Evolutionary conservation across 2,329 filamentous ascomycete species (phyloP).

Genomic region (Akanthomyces lecanii): DNA sequence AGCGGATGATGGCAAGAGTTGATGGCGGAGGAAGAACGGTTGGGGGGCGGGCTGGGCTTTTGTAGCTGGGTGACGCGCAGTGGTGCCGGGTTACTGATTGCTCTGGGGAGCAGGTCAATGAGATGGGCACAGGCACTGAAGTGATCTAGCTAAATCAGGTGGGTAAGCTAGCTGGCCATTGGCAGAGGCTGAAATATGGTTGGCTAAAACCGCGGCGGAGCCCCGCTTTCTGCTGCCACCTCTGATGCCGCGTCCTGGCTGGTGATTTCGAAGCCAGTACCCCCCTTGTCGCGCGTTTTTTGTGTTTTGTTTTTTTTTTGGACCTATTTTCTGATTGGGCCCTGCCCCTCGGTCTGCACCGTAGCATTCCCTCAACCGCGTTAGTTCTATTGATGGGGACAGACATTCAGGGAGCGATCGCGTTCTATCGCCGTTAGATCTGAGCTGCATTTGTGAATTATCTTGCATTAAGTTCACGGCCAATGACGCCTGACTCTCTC

Average conservation of each 20-base stretch:
- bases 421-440: conserved; percentile 16
- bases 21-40: conserved; percentile 44
- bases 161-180: background rate
- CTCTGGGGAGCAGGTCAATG: conserved; percentile 20
- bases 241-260: conserved; percentile 3
- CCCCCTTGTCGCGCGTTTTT: conserved; percentile 17
- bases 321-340: conserved; percentile 19
- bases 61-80: conserved; percentile 55
- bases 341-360: background rate
- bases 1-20: conserved; percentile 38
- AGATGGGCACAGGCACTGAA: conserved; percentile 10
- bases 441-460: conserved; percentile 7
- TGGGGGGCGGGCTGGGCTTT: conserved; percentile 53
- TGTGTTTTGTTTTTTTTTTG: conserved; percentile 15
- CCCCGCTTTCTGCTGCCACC: conserved; percentile 6
- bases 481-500: no score
- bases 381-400: conserved; percentile 12
- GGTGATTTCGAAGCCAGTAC: conserved; percentile 11
- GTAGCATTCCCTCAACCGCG: conserved; percentile 4
- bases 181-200: conserved; percentile 3
- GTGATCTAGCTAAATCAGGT: conserved; percentile 18
- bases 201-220: background rate
- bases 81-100: conserved; percentile 56
- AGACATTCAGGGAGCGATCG: conserved; percentile 13
- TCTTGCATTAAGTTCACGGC: background rate